Percentiles rank a stretch among this genome's conserved stretches.
These are phyloP conservation scores for Teratosphaeria pseudoeucalypti DNA, from an alignment of 2,329 filamentous ascomycete species.

Conservation along the genomic window DNA sequence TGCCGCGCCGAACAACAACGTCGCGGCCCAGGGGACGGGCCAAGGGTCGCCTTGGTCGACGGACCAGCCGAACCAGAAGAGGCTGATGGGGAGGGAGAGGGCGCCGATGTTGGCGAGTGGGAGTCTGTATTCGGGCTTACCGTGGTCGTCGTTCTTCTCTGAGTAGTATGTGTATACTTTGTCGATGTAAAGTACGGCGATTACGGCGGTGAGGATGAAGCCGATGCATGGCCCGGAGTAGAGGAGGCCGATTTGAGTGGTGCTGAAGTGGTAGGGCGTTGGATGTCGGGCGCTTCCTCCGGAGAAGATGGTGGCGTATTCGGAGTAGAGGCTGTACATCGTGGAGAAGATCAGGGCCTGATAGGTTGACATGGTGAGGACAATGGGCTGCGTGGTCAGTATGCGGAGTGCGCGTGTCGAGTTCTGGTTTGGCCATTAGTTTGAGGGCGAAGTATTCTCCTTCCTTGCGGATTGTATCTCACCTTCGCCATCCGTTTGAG, in stretches of 20 bases:
- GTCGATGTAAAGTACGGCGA: conserved; percentile 37
- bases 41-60: conserved; percentile 31
- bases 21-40: conserved; percentile 30
- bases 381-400: neutral
- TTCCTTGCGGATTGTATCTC: too few relatives aligned
- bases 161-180: conserved; percentile 35
- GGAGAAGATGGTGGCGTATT: neutral
- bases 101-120: conserved; percentile 36
- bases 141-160: conserved; percentile 28
- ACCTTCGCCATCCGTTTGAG: neutral
- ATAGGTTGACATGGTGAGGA: neutral
- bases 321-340: neutral
- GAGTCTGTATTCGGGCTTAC: conserved; percentile 33
- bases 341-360: neutral
- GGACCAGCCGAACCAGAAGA: conserved; percentile 36
- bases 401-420: neutral
- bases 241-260: neutral
- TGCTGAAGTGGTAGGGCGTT: neutral
- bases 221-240: neutral
- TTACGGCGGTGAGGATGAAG: neutral
- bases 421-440: neutral
- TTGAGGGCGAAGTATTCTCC: too few relatives aligned
- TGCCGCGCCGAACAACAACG: conserved; percentile 40
- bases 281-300: neutral
- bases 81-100: conserved; percentile 31